These are phyloP conservation scores for Allantophomopsis lycopodina DNA, from an alignment of 2,329 filamentous ascomycete species.

Conservation along the genomic window DNA sequence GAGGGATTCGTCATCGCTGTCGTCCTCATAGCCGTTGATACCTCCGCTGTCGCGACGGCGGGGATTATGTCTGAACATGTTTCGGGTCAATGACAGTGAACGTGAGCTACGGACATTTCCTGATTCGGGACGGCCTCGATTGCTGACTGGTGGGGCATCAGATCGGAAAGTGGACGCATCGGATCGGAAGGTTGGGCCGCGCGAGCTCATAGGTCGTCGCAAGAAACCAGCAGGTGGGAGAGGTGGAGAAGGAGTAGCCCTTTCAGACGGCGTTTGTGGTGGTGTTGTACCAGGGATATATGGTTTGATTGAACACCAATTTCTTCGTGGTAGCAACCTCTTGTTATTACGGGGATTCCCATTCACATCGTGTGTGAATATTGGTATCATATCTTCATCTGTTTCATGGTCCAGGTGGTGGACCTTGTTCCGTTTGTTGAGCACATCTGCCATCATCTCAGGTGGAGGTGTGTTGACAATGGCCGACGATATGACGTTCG, in stretches of 20 bases:
- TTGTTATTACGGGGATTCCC: conserved; percentile 86
- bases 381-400: conserved; percentile 89
- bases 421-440: conserved; percentile 85
- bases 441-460: conserved; percentile 74
- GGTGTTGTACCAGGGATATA: conserved; percentile 72
- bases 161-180: conserved; percentile 1
- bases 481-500: conserved; percentile 84
- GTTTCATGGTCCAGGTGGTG: conserved; percentile 64
- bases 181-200: conserved; percentile 3
- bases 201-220: conserved; percentile 16
- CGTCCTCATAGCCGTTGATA: conserved; percentile 39
- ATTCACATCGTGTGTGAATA: conserved; percentile 83
- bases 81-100: conserved; percentile 46
- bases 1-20: conserved; percentile 24
- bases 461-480: conserved; percentile 89
- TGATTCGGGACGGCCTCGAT: conserved; percentile 20
- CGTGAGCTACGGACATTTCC: conserved; percentile 31
- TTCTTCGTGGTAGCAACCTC: conserved; percentile 72
- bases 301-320: conserved; percentile 87
- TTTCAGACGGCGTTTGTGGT: conserved; percentile 36
- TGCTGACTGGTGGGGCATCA: conserved; percentile 10
- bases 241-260: conserved; percentile 22
- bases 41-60: conserved; percentile 33
- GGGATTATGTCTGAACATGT: conserved; percentile 30
- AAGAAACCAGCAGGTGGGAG: conserved; percentile 10